Evolutionary conservation across 1,284 basidiomycete genomes (phyloP).

Genomic region (Pseudozyma flocculosa): DNA sequence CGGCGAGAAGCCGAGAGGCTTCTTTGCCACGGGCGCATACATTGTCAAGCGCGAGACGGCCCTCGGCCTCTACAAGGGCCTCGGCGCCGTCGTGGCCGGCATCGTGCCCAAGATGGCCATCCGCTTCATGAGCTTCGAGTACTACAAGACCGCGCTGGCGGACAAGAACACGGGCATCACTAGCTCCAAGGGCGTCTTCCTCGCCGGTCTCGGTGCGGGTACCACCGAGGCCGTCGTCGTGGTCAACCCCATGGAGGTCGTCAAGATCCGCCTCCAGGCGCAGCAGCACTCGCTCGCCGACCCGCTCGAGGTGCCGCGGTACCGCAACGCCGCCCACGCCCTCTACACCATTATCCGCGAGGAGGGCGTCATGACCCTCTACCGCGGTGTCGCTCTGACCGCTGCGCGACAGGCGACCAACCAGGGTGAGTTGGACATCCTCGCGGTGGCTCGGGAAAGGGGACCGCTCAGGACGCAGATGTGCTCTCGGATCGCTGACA

Average conservation of each 20-base stretch:
- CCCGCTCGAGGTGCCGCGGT: constrained; percentile 87
- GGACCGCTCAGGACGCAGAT: too few relatives aligned
- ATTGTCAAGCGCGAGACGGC: constrained; percentile 91
- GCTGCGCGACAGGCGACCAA: constrained; percentile 96
- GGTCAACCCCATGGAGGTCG: constrained; percentile 98
- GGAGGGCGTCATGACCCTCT: constrained; percentile 82
- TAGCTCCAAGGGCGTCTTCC: constrained; percentile 71
- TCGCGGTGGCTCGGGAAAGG: too few relatives aligned
- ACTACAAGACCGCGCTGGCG: constrained; percentile 82
- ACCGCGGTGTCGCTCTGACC: constrained; percentile 86
- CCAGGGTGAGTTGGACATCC: constrained; percentile 82
- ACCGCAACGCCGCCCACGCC: constrained; percentile 94
- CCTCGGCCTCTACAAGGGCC: constrained; percentile 94
- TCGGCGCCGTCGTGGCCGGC: constrained; percentile 87
- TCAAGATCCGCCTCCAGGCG: constrained; percentile 97
- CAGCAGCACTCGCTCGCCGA: constrained; percentile 97
- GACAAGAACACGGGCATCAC: constrained; percentile 76
- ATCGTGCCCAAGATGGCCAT: constrained; percentile 99
- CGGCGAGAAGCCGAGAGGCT: constrained; percentile 72
- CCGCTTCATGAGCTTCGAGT: constrained; percentile 95
- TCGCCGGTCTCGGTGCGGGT: constrained; percentile 89
- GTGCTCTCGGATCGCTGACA: neutral
- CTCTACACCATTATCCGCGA: constrained; percentile 93
- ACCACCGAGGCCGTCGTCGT: constrained; percentile 83
- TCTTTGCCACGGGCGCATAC: constrained; percentile 85